Percentiles rank a stretch among this genome's conserved stretches.
Evolutionary conservation across 768 basidiomycete genomes (phyloP).

Genomic region (Pulveroboletus sp.): DNA sequence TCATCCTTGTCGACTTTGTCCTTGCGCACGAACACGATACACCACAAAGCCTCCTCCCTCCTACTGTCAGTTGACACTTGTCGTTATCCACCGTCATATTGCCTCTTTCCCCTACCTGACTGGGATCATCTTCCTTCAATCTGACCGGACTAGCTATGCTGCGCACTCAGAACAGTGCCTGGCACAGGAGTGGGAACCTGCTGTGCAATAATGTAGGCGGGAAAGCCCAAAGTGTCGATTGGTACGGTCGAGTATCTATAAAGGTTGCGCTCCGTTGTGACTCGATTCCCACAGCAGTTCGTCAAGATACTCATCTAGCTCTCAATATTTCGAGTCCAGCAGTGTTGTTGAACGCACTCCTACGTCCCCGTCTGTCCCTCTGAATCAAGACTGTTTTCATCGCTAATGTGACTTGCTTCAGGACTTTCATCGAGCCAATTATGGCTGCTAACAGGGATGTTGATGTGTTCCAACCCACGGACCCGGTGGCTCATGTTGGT

Average conservation of each 20-base stretch:
- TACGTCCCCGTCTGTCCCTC: slow-evolving; percentile 6
- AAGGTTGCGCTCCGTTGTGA: slow-evolving; percentile 3
- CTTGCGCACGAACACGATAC: neutral
- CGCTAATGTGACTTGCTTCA: slow-evolving; percentile 6
- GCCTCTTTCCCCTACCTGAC: neutral
- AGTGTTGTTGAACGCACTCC: neutral
- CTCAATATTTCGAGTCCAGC: neutral
- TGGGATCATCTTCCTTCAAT: neutral
- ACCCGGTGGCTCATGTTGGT: slow-evolving; percentile 6
- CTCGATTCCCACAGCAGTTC: slow-evolving; percentile 10
- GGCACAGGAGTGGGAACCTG: slow-evolving; percentile 18
- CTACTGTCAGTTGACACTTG: neutral
- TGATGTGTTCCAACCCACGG: neutral
- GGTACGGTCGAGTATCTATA: slow-evolving; percentile 16
- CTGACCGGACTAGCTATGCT: slow-evolving; percentile 5
- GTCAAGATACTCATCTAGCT: neutral
- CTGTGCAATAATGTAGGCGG: slow-evolving; percentile 11
- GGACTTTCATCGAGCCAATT: neutral
- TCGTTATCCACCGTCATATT: neutral
- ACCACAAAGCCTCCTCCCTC: neutral
- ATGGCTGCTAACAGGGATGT: neutral
- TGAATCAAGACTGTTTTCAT: neutral
- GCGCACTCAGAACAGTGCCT: slow-evolving; percentile 8
- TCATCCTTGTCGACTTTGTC: neutral
- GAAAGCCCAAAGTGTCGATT: neutral